Conservation (phyloP, 164 flowering plant species). For the Echeveria elegans region DNA sequence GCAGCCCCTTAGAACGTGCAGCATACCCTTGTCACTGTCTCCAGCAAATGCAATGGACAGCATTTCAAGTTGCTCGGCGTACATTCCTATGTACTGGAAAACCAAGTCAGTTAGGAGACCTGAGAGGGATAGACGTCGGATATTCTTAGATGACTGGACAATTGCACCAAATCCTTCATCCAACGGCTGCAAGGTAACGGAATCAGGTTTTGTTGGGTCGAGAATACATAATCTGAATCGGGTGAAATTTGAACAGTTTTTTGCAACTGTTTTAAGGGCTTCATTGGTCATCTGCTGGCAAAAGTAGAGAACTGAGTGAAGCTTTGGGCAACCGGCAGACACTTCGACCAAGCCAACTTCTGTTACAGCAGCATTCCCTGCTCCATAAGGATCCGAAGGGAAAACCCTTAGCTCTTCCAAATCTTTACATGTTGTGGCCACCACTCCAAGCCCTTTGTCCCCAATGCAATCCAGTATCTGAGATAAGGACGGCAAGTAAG, state of each 20-base stretch:
- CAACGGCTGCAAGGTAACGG: slow-evolving; percentile 51
- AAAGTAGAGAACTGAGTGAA: slow-evolving; percentile 51
- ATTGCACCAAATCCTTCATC: slow-evolving; percentile 95
- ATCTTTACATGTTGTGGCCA: neutral
- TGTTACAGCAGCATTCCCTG: neutral
- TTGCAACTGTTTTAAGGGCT: slow-evolving; percentile 74
- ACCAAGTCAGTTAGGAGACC: slow-evolving; percentile 81
- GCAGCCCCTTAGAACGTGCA: slow-evolving; percentile 78
- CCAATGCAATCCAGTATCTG: neutral
- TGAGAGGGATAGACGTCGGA: slow-evolving; percentile 62
- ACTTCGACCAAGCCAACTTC: neutral
- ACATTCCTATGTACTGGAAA: slow-evolving; percentile 79
- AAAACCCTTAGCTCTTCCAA: neutral
- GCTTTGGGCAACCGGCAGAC: neutral
- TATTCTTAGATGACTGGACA: slow-evolving; percentile 68
- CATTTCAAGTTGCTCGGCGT: slow-evolving; percentile 88
- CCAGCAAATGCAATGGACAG: slow-evolving; percentile 91
- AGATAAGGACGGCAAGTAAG: neutral
- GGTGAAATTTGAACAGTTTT: slow-evolving; percentile 63
- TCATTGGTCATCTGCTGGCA: slow-evolving; percentile 91
- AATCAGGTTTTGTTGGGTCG: slow-evolving; percentile 59
- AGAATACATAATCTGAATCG: slow-evolving; percentile 71
- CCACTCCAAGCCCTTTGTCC: neutral
- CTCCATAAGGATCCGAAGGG: neutral
- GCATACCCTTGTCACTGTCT: slow-evolving; percentile 75